These are phyloP conservation scores for Vanrija sp. DNA, from an alignment of 1,284 basidiomycete genomes.

Conservation along the genomic window DNA sequence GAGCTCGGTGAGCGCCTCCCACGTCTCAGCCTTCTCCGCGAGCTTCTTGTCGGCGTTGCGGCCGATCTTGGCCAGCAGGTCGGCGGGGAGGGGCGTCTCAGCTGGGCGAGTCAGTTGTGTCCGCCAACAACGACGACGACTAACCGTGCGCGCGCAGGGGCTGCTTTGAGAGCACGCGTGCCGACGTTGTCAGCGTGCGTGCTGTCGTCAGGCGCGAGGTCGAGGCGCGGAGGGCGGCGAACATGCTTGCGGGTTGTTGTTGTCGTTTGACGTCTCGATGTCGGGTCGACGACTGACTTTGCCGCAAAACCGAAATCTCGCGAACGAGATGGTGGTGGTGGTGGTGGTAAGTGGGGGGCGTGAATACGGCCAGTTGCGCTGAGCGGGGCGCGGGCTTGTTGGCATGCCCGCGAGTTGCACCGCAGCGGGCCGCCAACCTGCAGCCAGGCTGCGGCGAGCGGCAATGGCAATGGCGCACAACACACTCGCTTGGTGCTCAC, in stretches of 20 bases:
- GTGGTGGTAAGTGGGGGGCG: no score
- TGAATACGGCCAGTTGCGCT: no score
- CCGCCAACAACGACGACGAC: slow-evolving; percentile 11
- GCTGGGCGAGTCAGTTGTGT: slow-evolving; percentile 16
- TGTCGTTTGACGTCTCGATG: not conserved
- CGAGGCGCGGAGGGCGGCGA: slow-evolving; percentile 26
- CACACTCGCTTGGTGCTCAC: no score
- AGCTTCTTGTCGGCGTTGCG: slow-evolving; percentile 41
- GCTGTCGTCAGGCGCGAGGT: slow-evolving; percentile 16
- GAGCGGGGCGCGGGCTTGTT: no score
- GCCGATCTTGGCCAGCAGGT: slow-evolving; percentile 37
- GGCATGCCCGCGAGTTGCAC: no score
- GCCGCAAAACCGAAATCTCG: no score
- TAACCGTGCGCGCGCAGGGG: slow-evolving; percentile 25
- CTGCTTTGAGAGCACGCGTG: slow-evolving; percentile 22
- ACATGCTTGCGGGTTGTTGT: slow-evolving; percentile 10
- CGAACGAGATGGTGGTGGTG: no score
- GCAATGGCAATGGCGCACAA: no score
- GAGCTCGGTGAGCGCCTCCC: slow-evolving; percentile 36
- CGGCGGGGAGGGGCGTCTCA: slow-evolving; percentile 27
- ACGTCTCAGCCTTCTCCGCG: slow-evolving; percentile 28
- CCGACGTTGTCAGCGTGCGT: slow-evolving; percentile 19
- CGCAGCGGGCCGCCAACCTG: no score
- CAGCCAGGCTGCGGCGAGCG: no score
- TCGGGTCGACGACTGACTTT: no score